Base-by-base conservation (phyloP, 2,329 filamentous ascomycete species). In the Monilinia fructicola region DNA sequence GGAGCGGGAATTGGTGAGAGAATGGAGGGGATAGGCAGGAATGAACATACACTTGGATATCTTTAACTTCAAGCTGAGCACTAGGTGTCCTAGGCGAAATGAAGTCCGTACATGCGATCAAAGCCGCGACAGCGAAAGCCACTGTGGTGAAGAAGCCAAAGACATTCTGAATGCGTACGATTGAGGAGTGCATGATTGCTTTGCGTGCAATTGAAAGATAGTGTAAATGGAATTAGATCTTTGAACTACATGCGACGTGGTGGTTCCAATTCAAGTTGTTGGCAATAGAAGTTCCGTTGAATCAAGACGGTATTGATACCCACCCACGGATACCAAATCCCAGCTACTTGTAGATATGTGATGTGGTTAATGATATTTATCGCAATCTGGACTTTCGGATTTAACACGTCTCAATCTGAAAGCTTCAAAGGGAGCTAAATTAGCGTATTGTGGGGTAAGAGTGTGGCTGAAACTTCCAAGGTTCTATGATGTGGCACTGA, bases 71-170 rank as follows among this genome's bases (percentile, higher is more conserved):
- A 67, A 96, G 81, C 65, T 78, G 83, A 16, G 86, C 87, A 56
- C 79, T 85, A 0, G 92, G 92, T 9, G 84, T 84, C 71, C 92
- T 89, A 4, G 89, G 86, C 67, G 82, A 82, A 74, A 89, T 79
- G 73, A 97, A 78, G 74, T 93, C 92, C 50, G 92, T 93, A 61
- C 90, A 81, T 58, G 94, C 93, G 73, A 97, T 91, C 67, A 96
- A 81, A 65, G 85, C 86, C 63, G 88, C 93, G 65, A 97, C 85
- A 67, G 86, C 86, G 76, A 96, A 95, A 67, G 90, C 90, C 70
- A 97, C 93, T 35, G 93, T 96, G 23, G 95, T 98, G 84, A 98
- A 97, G 87, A 96, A 97, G 79, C 95, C 93, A 78, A 99, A 99
- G 78, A 93, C 89, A 81, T 92, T 94, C 80, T 99, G 95, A 72